Conservation (phyloP, 495 filamentous ascomycete species). For the Neurospora sp. region DNA sequence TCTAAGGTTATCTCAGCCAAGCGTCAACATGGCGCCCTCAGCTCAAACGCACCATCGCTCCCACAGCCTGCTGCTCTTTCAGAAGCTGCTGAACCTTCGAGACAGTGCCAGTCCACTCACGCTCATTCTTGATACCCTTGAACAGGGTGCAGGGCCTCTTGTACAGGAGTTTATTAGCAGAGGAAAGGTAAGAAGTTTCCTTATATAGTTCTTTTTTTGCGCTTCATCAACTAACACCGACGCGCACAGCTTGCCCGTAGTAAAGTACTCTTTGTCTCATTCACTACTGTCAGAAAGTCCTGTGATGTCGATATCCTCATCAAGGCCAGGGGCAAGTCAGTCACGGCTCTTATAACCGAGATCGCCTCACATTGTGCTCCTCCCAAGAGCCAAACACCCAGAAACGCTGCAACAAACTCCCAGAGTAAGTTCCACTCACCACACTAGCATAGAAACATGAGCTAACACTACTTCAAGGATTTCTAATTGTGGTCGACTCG, state of each 20-base stretch:
- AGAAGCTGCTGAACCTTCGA: slow-evolving; percentile 66
- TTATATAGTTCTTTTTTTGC: background rate
- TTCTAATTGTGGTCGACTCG: slow-evolving; percentile 52
- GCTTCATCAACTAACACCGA: slow-evolving; percentile 1
- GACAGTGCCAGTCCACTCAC: slow-evolving; percentile 82
- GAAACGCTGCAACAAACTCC: slow-evolving; percentile 8
- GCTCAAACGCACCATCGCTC: slow-evolving; percentile 60
- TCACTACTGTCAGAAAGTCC: slow-evolving; percentile 52
- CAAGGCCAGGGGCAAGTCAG: slow-evolving; percentile 46
- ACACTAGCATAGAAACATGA: slow-evolving; percentile 8
- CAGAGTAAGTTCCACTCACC: slow-evolving; percentile 28
- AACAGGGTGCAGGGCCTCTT: slow-evolving; percentile 66
- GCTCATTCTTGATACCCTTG: slow-evolving; percentile 70
- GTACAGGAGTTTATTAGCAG: slow-evolving; percentile 62
- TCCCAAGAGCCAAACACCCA: slow-evolving; percentile 23
- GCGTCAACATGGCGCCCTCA: slow-evolving; percentile 34
- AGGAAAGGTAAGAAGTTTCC: slow-evolving; percentile 49
- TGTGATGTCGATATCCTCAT: slow-evolving; percentile 52
- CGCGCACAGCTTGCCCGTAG: slow-evolving; percentile 31
- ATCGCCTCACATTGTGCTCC: slow-evolving; percentile 39
- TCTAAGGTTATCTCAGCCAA: background rate
- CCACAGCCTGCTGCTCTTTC: slow-evolving; percentile 78
- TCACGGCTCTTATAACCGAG: slow-evolving; percentile 41
- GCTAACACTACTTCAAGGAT: slow-evolving; percentile 32
- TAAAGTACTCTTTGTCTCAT: slow-evolving; percentile 68